phyloP scores from a whole-genome alignment of 1,139 yeast species.

The Petasospora fabianii region DNA sequence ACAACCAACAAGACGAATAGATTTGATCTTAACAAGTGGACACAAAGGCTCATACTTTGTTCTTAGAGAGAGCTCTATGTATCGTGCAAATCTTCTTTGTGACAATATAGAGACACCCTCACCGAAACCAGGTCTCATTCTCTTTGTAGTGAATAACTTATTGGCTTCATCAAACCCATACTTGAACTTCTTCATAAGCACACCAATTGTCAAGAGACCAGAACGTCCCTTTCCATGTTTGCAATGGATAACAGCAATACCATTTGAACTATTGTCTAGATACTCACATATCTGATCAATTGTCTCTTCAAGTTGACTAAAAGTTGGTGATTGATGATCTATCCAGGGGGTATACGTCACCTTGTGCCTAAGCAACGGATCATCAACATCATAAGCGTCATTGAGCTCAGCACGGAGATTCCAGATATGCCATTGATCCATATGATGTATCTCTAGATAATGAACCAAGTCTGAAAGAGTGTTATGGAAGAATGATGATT shows the following conservation, averaged over 20 bases:
- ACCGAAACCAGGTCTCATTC: conserved; percentile 59
- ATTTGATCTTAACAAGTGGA: neutral
- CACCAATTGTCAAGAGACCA: conserved; percentile 73
- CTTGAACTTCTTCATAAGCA: conserved; percentile 48
- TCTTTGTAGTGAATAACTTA: conserved; percentile 45
- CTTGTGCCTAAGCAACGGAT: conserved; percentile 13
- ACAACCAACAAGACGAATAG: conserved; percentile 1
- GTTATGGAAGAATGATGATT: conserved; percentile 52
- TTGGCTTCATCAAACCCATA: conserved; percentile 44
- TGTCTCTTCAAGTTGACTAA: conserved; percentile 43
- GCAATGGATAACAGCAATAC: conserved; percentile 77
- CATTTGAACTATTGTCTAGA: conserved; percentile 31
- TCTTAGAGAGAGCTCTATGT: conserved; percentile 28
- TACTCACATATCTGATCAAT: conserved; percentile 45
- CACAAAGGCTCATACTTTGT: no score
- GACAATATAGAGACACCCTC: conserved; percentile 70
- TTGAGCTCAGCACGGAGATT: conserved; percentile 63
- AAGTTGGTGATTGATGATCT: conserved; percentile 78
- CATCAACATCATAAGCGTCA: conserved; percentile 47
- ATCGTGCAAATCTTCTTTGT: conserved; percentile 63
- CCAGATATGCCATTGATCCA: conserved; percentile 64
- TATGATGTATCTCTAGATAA: conserved; percentile 49
- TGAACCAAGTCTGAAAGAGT: conserved; percentile 47
- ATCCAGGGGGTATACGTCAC: conserved; percentile 38
- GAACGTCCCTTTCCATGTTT: conserved; percentile 92